A percentile compares a stretch with the other conserved stretches of the same genome.
phyloP scores from a whole-genome alignment of 1,284 basidiomycete genomes.

The Ustilago crameri region DNA sequence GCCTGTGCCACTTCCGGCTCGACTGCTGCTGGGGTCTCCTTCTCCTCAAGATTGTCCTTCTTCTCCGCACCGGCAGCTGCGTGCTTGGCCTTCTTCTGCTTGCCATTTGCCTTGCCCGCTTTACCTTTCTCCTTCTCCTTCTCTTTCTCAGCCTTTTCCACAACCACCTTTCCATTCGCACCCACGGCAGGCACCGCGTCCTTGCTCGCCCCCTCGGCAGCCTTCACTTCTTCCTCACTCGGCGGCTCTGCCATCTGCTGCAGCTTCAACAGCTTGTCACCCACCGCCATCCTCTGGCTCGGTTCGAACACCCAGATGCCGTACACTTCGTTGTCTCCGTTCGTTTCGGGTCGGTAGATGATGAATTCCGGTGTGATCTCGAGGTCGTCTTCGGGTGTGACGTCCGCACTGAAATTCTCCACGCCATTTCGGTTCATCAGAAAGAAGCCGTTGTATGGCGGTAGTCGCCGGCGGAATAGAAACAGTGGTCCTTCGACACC shows the following conservation, averaged over 20 bases:
- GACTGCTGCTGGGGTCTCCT: background rate
- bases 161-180: background rate
- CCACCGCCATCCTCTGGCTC: constrained; percentile 77
- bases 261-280: constrained; percentile 61
- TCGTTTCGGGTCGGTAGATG: constrained; percentile 76
- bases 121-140: constrained; percentile 14
- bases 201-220: constrained; percentile 9
- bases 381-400: constrained; percentile 83
- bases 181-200: background rate
- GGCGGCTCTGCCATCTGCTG: constrained; percentile 45
- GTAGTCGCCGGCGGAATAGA: constrained; percentile 80
- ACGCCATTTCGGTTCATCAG: constrained; percentile 87
- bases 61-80: constrained; percentile 17
- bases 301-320: constrained; percentile 83
- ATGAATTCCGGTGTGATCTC: constrained; percentile 75
- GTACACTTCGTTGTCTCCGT: constrained; percentile 71
- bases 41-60: constrained; percentile 10
- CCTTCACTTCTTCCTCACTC: constrained; percentile 20
- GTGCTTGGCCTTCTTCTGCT: constrained; percentile 22
- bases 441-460: constrained; percentile 84
- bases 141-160: constrained; percentile 11
- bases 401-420: constrained; percentile 80
- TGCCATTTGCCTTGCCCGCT: constrained; percentile 19
- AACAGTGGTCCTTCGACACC: constrained; percentile 89
- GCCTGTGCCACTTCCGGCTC: constrained; percentile 2